Conservation (phyloP, 768 basidiomycete species). For the Lactarius sp. region DNA sequence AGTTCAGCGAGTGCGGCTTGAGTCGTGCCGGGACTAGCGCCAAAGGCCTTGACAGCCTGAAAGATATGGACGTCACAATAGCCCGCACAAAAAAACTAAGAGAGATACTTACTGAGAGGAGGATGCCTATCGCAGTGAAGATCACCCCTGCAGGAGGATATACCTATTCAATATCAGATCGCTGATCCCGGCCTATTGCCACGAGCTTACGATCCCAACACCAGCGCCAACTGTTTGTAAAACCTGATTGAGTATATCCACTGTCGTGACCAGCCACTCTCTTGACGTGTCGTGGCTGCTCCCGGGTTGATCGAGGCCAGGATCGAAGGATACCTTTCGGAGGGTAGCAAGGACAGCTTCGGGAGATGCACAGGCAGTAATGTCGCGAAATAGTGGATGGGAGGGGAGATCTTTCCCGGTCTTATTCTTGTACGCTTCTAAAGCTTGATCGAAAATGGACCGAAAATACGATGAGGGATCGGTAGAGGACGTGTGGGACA, state of each 20-base stretch:
- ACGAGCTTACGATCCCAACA: background rate
- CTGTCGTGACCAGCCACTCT: background rate
- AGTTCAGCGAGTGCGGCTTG: background rate
- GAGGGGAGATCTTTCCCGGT: background rate
- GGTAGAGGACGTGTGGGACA: background rate
- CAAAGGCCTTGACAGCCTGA: background rate
- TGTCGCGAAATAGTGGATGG: background rate
- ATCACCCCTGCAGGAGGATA: background rate
- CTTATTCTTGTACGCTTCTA: background rate
- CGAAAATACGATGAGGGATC: background rate
- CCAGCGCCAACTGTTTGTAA: background rate
- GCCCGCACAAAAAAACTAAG: background rate
- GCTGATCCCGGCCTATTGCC: background rate
- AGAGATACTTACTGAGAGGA: background rate
- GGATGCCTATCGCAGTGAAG: background rate
- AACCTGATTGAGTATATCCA: background rate
- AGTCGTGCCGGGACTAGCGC: background rate
- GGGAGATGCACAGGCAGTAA: background rate
- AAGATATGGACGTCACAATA: background rate
- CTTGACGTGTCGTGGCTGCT: background rate
- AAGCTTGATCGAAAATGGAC: background rate
- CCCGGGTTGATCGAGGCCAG: background rate
- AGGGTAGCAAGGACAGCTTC: background rate
- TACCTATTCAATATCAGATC: too few relatives aligned
- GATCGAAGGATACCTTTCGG: too few relatives aligned